Evolutionary conservation across 1,139 yeast species (phyloP).

Genomic region (Protomyces inouyei): DNA sequence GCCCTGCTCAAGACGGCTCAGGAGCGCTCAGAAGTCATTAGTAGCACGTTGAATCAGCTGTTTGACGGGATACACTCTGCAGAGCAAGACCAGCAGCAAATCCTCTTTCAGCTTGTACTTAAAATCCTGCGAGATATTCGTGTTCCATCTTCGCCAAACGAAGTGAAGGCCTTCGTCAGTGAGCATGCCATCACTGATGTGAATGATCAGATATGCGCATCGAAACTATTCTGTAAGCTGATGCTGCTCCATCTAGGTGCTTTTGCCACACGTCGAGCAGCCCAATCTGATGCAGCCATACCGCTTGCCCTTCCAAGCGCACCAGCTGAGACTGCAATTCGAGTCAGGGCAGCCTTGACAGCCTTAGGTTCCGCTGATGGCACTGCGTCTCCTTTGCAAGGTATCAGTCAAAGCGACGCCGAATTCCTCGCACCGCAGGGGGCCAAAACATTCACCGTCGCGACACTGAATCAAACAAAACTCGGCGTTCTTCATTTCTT

Average conservation of each 20-base stretch:
- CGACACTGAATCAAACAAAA: constrained; percentile 50
- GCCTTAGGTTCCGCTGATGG: not conserved
- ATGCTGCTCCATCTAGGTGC: not conserved
- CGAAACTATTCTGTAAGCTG: not conserved
- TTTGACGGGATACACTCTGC: not conserved
- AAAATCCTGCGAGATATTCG: not conserved
- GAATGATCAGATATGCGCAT: not conserved
- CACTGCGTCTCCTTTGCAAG: constrained; percentile 51
- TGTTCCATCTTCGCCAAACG: not conserved
- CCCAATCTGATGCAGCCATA: no score
- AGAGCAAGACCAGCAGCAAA: not conserved
- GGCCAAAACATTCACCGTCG: constrained; percentile 54
- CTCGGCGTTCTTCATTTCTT: constrained; percentile 45
- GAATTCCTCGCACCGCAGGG: constrained; percentile 63
- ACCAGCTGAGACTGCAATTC: no score
- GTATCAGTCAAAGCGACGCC: constrained; percentile 50
- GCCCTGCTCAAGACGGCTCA: not conserved
- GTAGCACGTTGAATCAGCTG: not conserved
- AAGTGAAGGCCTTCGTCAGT: not conserved
- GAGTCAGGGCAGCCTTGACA: not conserved
- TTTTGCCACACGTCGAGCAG: not conserved
- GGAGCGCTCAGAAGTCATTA: not conserved
- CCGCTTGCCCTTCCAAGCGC: no score
- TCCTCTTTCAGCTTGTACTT: not conserved
- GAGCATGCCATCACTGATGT: not conserved